Evolutionary conservation across 208 protist species (phyloP).

Genomic region (Leptomonas seymouri): DNA sequence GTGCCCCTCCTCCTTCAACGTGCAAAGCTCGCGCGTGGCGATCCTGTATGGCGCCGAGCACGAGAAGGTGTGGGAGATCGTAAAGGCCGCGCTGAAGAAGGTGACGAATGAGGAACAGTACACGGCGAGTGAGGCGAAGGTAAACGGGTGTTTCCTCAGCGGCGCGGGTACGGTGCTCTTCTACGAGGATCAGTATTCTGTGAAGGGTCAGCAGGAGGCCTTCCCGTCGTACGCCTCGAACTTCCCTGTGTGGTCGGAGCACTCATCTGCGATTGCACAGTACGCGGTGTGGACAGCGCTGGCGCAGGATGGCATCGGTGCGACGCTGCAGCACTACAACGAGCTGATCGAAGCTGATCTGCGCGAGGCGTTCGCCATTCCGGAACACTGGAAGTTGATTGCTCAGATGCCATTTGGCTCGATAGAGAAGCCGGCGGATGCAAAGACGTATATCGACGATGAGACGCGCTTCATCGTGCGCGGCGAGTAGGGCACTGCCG

Average conservation of each 20-base stretch:
- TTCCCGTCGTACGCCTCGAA: slow-evolving; percentile 45
- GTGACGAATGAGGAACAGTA: slow-evolving; percentile 37
- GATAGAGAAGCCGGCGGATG: slow-evolving; percentile 41
- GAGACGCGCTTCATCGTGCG: slow-evolving; percentile 45
- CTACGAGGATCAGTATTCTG: slow-evolving; percentile 46
- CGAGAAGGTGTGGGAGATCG: slow-evolving; percentile 56
- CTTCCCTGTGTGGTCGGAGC: slow-evolving; percentile 51
- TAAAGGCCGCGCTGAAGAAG: slow-evolving; percentile 46
- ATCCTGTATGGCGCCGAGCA: slow-evolving; percentile 61
- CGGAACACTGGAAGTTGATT: slow-evolving; percentile 48
- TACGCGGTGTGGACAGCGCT: slow-evolving; percentile 63
- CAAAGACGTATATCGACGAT: slow-evolving; percentile 42
- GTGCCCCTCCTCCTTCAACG: slow-evolving; percentile 60
- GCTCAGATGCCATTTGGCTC: slow-evolving; percentile 70
- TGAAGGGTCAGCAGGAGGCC: slow-evolving; percentile 45
- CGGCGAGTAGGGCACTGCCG: slow-evolving; percentile 17
- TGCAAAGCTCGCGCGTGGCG: slow-evolving; percentile 51
- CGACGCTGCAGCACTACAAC: slow-evolving; percentile 61
- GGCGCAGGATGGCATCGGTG: slow-evolving; percentile 44
- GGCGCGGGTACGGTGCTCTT: slow-evolving; percentile 64
- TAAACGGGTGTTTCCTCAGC: slow-evolving; percentile 48
- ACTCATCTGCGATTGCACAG: slow-evolving; percentile 55
- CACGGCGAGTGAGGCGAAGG: slow-evolving; percentile 34
- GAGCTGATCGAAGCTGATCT: slow-evolving; percentile 45
- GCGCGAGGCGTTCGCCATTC: slow-evolving; percentile 35